Conservation (phyloP, 2,329 filamentous ascomycete genomes). For the Drechslerella stenobrocha region DNA sequence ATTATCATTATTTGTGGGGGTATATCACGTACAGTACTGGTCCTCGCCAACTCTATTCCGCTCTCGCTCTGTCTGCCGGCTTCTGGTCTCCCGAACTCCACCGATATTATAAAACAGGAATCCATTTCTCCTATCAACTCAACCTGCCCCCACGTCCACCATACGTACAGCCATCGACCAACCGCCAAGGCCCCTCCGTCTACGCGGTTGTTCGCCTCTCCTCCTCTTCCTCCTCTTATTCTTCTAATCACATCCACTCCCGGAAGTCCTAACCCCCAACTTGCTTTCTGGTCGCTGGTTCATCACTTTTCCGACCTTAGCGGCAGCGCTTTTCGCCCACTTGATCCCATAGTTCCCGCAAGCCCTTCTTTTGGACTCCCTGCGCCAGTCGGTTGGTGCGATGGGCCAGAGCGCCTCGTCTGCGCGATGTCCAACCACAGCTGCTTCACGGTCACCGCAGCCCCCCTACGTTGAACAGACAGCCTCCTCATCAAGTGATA, state of each 20-base stretch:
- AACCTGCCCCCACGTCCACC: neutral
- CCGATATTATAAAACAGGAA: no score
- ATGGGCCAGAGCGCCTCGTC: slow-evolving; percentile 49
- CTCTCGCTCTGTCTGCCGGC: no score
- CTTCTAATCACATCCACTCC: neutral
- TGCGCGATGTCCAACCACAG: slow-evolving; percentile 39
- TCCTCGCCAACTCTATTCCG: no score
- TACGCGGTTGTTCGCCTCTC: no score
- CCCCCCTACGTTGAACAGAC: slow-evolving; percentile 14
- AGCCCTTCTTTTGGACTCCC: slow-evolving; percentile 44
- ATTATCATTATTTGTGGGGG: no score
- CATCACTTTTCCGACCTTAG: no score
- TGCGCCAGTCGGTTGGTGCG: slow-evolving; percentile 42
- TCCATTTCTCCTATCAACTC: no score
- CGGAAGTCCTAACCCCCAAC: no score
- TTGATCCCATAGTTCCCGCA: slow-evolving; percentile 9
- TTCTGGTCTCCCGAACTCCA: no score
- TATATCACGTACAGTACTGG: no score
- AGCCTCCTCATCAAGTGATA: slow-evolving; percentile 11
- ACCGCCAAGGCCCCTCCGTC: neutral
- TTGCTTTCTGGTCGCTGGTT: no score
- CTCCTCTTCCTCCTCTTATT: neutral
- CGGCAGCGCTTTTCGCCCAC: no score
- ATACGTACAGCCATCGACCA: neutral
- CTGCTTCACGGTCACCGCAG: slow-evolving; percentile 23